Conservation (phyloP, 306 rosid species). For the Quercus rubra region DNA sequence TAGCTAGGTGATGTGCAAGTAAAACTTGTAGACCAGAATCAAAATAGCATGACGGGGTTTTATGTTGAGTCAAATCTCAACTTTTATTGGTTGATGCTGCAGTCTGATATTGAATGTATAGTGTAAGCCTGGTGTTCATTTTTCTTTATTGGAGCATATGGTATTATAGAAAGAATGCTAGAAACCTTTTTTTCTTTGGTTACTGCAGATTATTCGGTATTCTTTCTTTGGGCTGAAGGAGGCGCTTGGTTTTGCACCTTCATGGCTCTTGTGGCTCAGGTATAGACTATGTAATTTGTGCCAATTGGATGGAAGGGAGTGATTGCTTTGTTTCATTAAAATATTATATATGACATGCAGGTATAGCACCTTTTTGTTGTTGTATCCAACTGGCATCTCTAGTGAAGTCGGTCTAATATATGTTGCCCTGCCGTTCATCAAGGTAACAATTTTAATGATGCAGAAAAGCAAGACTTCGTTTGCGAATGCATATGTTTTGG, state of each 20-base stretch:
- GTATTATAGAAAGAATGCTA: not conserved
- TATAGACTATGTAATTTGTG: conserved; percentile 17
- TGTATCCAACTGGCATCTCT: conserved; percentile 62
- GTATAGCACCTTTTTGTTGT: conserved; percentile 63
- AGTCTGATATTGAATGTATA: not conserved
- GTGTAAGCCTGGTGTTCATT: not conserved
- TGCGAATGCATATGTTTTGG: not conserved
- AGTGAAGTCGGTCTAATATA: conserved; percentile 76
- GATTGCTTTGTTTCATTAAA: not conserved
- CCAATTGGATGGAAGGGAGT: not conserved
- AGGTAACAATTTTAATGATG: conserved; percentile 41
- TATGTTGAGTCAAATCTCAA: not conserved
- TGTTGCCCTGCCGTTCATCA: conserved; percentile 58
- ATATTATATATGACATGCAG: conserved; percentile 35
- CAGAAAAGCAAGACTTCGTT: not conserved
- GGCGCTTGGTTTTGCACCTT: conserved; percentile 68
- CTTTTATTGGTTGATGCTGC: not conserved
- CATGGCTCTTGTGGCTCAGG: conserved; percentile 93
- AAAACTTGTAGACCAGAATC: not conserved
- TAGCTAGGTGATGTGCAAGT: not conserved
- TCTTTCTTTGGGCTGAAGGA: conserved; percentile 77
- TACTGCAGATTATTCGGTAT: conserved; percentile 69
- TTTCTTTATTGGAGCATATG: not conserved
- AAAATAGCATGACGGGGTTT: not conserved
- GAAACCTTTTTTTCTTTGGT: not conserved